phyloP scores from a whole-genome alignment of 176 grass and related monocot genomes.

The Rhynchospora pubera region DNA sequence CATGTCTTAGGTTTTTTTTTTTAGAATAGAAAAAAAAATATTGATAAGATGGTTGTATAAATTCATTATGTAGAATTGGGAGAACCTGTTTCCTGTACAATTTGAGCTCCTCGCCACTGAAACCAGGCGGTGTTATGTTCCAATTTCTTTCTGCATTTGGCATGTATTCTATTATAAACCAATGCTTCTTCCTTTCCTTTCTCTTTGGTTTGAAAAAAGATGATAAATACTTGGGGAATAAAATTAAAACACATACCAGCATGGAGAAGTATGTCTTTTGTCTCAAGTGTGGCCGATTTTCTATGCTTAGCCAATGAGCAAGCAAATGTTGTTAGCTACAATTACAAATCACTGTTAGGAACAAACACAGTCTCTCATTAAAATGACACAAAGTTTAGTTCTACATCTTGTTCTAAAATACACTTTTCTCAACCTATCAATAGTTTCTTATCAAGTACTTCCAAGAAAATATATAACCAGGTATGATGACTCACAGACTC shows the following conservation, averaged over 20 bases:
- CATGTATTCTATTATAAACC: not conserved
- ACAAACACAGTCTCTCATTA: not conserved
- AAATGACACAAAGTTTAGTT: not conserved
- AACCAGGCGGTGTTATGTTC: constrained; percentile 89
- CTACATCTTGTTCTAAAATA: not conserved
- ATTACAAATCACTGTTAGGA: constrained; percentile 31
- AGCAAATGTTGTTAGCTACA: constrained; percentile 73
- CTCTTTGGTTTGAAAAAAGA: not conserved
- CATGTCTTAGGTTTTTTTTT: not conserved
- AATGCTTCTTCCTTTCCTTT: not conserved
- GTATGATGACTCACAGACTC: constrained; percentile 59
- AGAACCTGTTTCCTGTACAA: constrained; percentile 89
- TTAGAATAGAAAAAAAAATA: constrained; percentile 9
- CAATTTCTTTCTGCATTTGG: constrained; percentile 70
- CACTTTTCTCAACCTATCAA: not conserved
- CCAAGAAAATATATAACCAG: not conserved
- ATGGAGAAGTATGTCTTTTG: constrained; percentile 95
- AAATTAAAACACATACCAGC: constrained; percentile 50
- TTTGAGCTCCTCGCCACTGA: constrained; percentile 91
- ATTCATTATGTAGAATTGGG: constrained; percentile 16
- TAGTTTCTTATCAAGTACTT: not conserved
- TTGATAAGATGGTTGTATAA: not conserved
- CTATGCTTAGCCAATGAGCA: constrained; percentile 97
- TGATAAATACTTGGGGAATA: not conserved
- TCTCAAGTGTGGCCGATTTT: constrained; percentile 77